These are phyloP conservation scores for Rugonectria rugulosa DNA, from an alignment of 2,329 filamentous ascomycete species.

Conservation along the genomic window DNA sequence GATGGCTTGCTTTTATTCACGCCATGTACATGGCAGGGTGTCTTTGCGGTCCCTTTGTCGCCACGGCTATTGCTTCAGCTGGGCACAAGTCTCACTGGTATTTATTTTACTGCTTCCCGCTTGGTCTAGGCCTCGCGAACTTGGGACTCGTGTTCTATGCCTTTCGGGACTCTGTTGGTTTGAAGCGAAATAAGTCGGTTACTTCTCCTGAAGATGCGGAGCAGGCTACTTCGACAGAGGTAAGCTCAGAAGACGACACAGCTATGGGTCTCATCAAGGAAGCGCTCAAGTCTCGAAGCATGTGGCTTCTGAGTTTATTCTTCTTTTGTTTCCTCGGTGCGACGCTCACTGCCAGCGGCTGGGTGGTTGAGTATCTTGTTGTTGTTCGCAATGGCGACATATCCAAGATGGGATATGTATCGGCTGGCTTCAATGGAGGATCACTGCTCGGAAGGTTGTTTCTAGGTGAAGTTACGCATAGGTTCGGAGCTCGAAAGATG, in stretches of 20 bases:
- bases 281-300: slow-evolving; percentile 52
- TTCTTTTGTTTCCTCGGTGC: slow-evolving; percentile 71
- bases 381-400: slow-evolving; percentile 65
- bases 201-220: background rate
- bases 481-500: slow-evolving; percentile 66
- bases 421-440: slow-evolving; percentile 67
- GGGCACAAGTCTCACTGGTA: slow-evolving; percentile 53
- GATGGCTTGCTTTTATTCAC: slow-evolving; percentile 70
- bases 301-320: slow-evolving; percentile 68
- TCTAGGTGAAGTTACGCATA: slow-evolving; percentile 65
- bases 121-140: slow-evolving; percentile 61
- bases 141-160: slow-evolving; percentile 54
- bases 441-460: slow-evolving; percentile 63
- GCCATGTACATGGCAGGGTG: slow-evolving; percentile 67
- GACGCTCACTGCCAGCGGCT: slow-evolving; percentile 63
- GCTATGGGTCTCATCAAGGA: slow-evolving; percentile 54
- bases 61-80: slow-evolving; percentile 56
- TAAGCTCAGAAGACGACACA: slow-evolving; percentile 35
- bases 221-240: background rate
- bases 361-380: slow-evolving; percentile 72
- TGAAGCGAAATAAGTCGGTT: slow-evolving; percentile 33
- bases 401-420: slow-evolving; percentile 66
- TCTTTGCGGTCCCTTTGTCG: slow-evolving; percentile 63
- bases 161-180: slow-evolving; percentile 56
- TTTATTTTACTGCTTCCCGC: slow-evolving; percentile 63